Evolutionary conservation across 495 filamentous ascomycete species (phyloP).

Genomic region (Daldinia bambusicola): DNA sequence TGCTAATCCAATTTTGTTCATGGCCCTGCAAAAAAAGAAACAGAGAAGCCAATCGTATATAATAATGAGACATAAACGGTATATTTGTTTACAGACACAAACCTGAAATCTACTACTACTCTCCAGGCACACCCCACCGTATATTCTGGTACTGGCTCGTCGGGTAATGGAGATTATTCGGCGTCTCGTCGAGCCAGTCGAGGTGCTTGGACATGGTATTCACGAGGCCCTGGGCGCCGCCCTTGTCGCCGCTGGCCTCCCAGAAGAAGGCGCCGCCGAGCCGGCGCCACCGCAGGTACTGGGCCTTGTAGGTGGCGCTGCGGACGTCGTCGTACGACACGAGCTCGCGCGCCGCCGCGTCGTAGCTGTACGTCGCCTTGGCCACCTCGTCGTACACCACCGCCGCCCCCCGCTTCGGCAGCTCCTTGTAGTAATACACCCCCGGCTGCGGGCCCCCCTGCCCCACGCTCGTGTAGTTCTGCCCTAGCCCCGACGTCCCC

Average conservation of each 20-base stretch:
- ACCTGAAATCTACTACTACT: slow-evolving; percentile 25
- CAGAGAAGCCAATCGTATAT: neutral
- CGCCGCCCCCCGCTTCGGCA: slow-evolving; percentile 60
- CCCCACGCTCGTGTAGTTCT: slow-evolving; percentile 73
- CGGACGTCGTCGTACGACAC: slow-evolving; percentile 79
- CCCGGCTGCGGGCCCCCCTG: slow-evolving; percentile 75
- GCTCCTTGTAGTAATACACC: slow-evolving; percentile 80
- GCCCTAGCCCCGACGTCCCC: slow-evolving; percentile 75
- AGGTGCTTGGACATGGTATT: slow-evolving; percentile 65
- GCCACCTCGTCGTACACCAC: slow-evolving; percentile 61
- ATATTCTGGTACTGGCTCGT: slow-evolving; percentile 79
- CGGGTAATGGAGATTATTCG: slow-evolving; percentile 72
- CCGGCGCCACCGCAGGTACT: slow-evolving; percentile 69
- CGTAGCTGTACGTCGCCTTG: slow-evolving; percentile 77
- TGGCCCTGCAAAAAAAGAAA: slow-evolving; percentile 11
- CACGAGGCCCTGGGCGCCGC: slow-evolving; percentile 69
- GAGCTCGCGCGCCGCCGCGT: slow-evolving; percentile 65
- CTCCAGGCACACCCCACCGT: slow-evolving; percentile 58
- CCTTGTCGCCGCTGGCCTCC: slow-evolving; percentile 82
- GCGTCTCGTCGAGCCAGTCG: slow-evolving; percentile 64
- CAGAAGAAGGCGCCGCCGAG: slow-evolving; percentile 92
- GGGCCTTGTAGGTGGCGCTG: slow-evolving; percentile 69
- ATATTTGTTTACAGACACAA: neutral
- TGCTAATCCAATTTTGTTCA: slow-evolving; percentile 18
- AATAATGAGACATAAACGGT: neutral